phyloP scores from a whole-genome alignment of 2,329 filamentous ascomycete genomes.

The Trichoderma sp. region DNA sequence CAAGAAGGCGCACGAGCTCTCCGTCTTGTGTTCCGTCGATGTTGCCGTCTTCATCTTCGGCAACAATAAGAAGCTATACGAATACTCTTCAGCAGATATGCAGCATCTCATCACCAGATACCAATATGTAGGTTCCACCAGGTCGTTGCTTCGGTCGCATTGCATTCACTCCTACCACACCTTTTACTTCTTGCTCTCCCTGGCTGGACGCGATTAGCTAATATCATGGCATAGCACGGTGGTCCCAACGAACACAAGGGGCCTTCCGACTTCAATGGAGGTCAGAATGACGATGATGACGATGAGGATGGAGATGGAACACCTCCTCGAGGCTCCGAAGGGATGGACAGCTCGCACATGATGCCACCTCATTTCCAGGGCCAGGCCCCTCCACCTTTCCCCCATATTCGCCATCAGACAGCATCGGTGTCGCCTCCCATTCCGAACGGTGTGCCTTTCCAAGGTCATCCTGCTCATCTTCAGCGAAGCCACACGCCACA shows the following conservation, averaged over 20 bases:
- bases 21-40: conserved; percentile 95
- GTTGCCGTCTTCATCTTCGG: conserved; percentile 98
- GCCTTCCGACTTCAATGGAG: conserved; percentile 84
- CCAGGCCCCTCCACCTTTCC: conserved; percentile 59
- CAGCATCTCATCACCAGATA: conserved; percentile 84
- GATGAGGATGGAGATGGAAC: conserved; percentile 68
- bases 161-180: background rate
- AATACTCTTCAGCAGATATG: conserved; percentile 94
- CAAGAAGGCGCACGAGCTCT: conserved; percentile 99
- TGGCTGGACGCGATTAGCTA: background rate
- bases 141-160: conserved; percentile 17
- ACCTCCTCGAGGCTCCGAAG: conserved; percentile 64
- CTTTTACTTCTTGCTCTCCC: background rate
- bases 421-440: conserved; percentile 89
- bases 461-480: conserved; percentile 46
- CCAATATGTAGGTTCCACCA: conserved; percentile 70
- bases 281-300: conserved; percentile 81
- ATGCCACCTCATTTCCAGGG: conserved; percentile 70
- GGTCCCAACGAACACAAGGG: conserved; percentile 95
- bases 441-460: conserved; percentile 69
- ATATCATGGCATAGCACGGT: conserved; percentile 64
- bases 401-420: conserved; percentile 77
- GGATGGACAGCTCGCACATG: conserved; percentile 49
- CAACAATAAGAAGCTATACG: conserved; percentile 98
- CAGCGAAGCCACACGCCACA: conserved; percentile 79